Percentiles rank a stretch among this genome's conserved stretches.
Evolutionary conservation across 345 rosid genomes (phyloP).

Genomic region (Passiflora organensis): DNA sequence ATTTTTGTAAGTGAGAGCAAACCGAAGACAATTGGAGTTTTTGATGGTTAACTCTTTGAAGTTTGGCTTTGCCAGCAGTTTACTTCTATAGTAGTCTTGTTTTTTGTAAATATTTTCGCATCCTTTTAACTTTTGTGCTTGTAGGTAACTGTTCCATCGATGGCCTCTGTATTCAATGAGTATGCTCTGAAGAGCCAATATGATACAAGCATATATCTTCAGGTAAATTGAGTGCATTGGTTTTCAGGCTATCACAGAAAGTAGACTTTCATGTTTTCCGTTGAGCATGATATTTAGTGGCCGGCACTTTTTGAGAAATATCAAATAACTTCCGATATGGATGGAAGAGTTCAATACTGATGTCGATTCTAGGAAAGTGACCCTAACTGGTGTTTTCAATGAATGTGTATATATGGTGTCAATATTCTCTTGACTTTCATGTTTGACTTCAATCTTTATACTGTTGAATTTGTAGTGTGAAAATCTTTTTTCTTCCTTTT

Average conservation of each 20-base stretch:
- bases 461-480: background rate
- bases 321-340: no score
- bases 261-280: no score
- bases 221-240: slow-evolving; percentile 39
- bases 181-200: slow-evolving; percentile 97
- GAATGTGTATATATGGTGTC: no score
- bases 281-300: no score
- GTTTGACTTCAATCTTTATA: background rate
- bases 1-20: slow-evolving; percentile 81
- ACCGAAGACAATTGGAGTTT: background rate
- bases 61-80: no score
- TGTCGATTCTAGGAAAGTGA: no score
- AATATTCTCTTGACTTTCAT: no score
- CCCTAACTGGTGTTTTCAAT: no score
- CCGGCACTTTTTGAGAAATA: no score
- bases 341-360: no score
- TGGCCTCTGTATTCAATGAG: slow-evolving; percentile 97
- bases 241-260: background rate
- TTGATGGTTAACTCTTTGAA: background rate
- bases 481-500: background rate
- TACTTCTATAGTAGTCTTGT: background rate
- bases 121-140: background rate
- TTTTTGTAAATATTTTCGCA: background rate
- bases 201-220: slow-evolving; percentile 97
- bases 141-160: slow-evolving; percentile 90